Evolutionary conservation across 1,284 basidiomycete genomes (phyloP).

Genomic region (Phenoliferia sp.): DNA sequence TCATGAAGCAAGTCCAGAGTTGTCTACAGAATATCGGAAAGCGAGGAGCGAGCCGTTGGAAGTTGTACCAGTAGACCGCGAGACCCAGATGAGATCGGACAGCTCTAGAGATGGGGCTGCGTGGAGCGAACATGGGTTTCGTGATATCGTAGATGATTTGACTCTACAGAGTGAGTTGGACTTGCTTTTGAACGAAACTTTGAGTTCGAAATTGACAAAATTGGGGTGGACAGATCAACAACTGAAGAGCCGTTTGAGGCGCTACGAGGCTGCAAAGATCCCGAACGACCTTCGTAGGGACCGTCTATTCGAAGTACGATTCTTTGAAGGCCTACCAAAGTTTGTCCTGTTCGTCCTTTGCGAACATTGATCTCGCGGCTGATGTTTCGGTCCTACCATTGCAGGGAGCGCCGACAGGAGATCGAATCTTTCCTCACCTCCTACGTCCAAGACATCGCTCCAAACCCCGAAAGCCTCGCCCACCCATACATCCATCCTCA

Average conservation of each 20-base stretch:
- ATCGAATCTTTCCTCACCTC: slow-evolving; percentile 24
- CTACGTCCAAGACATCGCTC: slow-evolving; percentile 16
- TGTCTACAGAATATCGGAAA: no score
- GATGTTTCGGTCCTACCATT: rapidly evolving
- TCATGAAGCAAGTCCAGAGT: slow-evolving; percentile 10
- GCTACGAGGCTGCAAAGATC: slow-evolving; percentile 15
- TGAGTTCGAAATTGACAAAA: background rate
- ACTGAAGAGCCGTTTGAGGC: slow-evolving; percentile 2
- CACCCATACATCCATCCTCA: no score
- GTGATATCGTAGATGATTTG: slow-evolving; percentile 3
- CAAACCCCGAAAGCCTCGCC: background rate
- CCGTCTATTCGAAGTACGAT: slow-evolving; percentile 27
- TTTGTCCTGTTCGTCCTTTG: background rate
- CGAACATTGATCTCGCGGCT: no score
- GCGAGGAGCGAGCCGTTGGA: background rate
- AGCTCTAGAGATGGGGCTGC: background rate
- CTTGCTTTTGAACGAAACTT: background rate
- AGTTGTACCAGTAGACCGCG: no score
- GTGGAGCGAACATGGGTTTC: background rate
- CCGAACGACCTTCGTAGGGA: slow-evolving; percentile 21
- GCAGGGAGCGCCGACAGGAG: slow-evolving; percentile 20
- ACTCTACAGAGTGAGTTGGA: slow-evolving; percentile 6
- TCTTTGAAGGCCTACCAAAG: slow-evolving; percentile 22
- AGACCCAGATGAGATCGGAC: no score
- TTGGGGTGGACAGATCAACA: background rate